Conservation (phyloP, 2,329 filamentous ascomycete genomes). For the Colletotrichum liaoningense region DNA sequence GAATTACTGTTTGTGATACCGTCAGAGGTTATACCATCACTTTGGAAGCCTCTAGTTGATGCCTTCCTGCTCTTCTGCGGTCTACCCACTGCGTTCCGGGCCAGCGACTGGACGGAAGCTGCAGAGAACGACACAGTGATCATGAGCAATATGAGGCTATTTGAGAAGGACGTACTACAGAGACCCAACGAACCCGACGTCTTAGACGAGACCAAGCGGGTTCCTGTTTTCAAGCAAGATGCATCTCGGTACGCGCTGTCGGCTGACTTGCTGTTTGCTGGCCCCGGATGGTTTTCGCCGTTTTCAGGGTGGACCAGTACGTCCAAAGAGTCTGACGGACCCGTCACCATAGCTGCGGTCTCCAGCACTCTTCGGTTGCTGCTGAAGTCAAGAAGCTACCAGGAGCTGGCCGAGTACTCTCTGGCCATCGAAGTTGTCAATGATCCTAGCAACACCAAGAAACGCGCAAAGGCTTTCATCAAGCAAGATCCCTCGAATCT, state of each 20-base stretch:
- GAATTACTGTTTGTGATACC: slow-evolving; percentile 69
- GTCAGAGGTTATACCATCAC: slow-evolving; percentile 41
- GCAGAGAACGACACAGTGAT: slow-evolving; percentile 43
- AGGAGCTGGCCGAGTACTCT: slow-evolving; percentile 74
- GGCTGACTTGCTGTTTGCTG: slow-evolving; percentile 65
- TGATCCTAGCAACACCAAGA: slow-evolving; percentile 68
- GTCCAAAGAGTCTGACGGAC: slow-evolving; percentile 40
- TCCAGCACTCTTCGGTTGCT: slow-evolving; percentile 69
- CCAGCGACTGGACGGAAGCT: slow-evolving; percentile 43
- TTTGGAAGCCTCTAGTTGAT: slow-evolving; percentile 68
- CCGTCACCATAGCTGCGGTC: slow-evolving; percentile 58
- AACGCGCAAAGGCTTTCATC: slow-evolving; percentile 78
- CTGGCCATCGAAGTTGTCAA: slow-evolving; percentile 74
- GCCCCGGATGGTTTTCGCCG: slow-evolving; percentile 57
- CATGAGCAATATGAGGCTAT: neutral
- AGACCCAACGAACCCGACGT: slow-evolving; percentile 25
- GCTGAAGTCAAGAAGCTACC: slow-evolving; percentile 55
- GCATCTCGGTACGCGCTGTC: slow-evolving; percentile 48
- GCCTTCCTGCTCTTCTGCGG: slow-evolving; percentile 77
- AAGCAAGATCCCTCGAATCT: slow-evolving; percentile 74
- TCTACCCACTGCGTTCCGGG: slow-evolving; percentile 63
- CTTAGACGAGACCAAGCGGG: slow-evolving; percentile 22
- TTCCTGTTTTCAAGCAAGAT: slow-evolving; percentile 43
- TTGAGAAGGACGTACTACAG: slow-evolving; percentile 19
- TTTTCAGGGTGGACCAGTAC: slow-evolving; percentile 43